Evolutionary conservation across 1,284 basidiomycete genomes (phyloP), one percentile per base, ranked within the genome.

Genomic region (Volvariella volvacea): DNA sequence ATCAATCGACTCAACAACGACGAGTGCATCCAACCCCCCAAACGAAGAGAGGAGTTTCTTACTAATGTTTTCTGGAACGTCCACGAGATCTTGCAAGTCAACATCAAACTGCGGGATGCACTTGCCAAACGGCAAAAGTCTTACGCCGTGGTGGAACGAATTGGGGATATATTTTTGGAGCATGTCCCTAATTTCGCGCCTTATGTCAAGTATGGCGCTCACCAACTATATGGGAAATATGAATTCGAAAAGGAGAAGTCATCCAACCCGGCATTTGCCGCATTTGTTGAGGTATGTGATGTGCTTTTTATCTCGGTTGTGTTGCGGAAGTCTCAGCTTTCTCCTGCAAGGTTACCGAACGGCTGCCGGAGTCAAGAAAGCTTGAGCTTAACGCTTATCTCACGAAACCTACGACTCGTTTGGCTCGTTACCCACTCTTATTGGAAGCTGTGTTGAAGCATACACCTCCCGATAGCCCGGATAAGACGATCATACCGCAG

Each of bases 171-270:
- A 49, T 79, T 97, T 39, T 66, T 93, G 45, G 95, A 98, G 42
- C 71, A 81, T 30, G 90, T 95, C 1, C 91, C 91, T 0, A 78
- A 88, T 59, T 98, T 99, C 59, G 76, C 73, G 15, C 92, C 93
- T 1, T 99, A 98, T 57, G 93, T 99, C 43, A 80, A 81, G 39
- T 99, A 99, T 57, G 96, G 96, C 37, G 85, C 93, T 6, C 94
- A 99, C 62, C 96, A 99, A 63, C 70, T 98, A 46, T 98, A 96
- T 62, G 96, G 95, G 16, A 99, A 99, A 65, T 97, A 93, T 63
- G 92, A 97, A 67, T 98, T 99, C 62, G 96, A 99, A 71, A 95
- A 93, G 74, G 96, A 99, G 71, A 98, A 97, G 73, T 82, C 78
- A 42, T 75, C 83, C 41, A 99, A 99, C 67, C 78, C 87, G 1